Evolutionary conservation across 1,139 yeast genomes (phyloP).

Genomic region (Yamadazyma mexicana): DNA sequence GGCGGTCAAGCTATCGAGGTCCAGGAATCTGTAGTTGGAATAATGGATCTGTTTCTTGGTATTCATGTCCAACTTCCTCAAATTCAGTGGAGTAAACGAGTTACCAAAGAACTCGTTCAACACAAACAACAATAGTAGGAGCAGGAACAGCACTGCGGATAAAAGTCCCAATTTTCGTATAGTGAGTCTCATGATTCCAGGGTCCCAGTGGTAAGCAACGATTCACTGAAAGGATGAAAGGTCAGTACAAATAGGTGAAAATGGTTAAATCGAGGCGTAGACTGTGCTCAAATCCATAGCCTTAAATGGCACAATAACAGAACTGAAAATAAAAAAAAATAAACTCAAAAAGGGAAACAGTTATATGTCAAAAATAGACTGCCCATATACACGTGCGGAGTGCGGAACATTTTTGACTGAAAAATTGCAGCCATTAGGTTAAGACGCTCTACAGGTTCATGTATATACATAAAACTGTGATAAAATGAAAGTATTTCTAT

Average conservation of each 20-base stretch:
- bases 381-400: not conserved
- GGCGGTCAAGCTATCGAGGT: slow-evolving; percentile 22
- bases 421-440: not conserved
- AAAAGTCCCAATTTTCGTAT: not conserved
- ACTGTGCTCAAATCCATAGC: not conserved
- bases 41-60: slow-evolving; percentile 27
- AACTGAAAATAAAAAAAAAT: not conserved
- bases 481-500: not conserved
- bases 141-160: not conserved
- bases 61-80: slow-evolving; percentile 15
- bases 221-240: no score
- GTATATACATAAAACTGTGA: no score
- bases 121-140: not conserved
- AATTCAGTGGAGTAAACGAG: slow-evolving; percentile 1
- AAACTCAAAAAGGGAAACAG: not conserved
- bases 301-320: no score
- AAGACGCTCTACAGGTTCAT: not conserved
- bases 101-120: not conserved
- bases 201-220: no score
- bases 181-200: slow-evolving; percentile 4
- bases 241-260: not conserved
- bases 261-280: not conserved
- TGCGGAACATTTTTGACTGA: not conserved
- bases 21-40: slow-evolving; percentile 28
- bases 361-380: slow-evolving; percentile 2